Conservation (phyloP, 2,329 filamentous ascomycete species). For the Orbilia blumenaviensis region DNA sequence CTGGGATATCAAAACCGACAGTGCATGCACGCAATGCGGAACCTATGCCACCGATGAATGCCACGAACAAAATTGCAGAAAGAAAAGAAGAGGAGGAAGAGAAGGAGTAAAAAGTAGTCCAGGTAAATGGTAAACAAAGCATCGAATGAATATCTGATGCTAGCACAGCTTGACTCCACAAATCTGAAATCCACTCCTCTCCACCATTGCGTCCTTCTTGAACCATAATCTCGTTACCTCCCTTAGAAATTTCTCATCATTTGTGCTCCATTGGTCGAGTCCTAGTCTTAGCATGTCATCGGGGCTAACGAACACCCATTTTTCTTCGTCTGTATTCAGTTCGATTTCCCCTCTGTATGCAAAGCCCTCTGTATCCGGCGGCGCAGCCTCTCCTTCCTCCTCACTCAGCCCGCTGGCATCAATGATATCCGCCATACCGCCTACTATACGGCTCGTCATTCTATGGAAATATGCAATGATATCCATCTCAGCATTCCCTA, state of each 20-base stretch:
- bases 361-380: slow-evolving; percentile 36
- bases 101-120: neutral
- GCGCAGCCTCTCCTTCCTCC: slow-evolving; percentile 57
- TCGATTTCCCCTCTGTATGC: slow-evolving; percentile 48
- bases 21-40: neutral
- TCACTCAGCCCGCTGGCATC: slow-evolving; percentile 62
- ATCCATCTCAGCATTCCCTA: slow-evolving; percentile 71
- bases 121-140: no score
- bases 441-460: slow-evolving; percentile 73
- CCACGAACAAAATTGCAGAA: neutral
- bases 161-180: slow-evolving; percentile 51
- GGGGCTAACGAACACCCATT: slow-evolving; percentile 68
- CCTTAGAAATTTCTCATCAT: slow-evolving; percentile 74
- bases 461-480: slow-evolving; percentile 85
- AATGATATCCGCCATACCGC: slow-evolving; percentile 71
- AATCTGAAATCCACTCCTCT: slow-evolving; percentile 59
- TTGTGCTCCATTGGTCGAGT: slow-evolving; percentile 78
- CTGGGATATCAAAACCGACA: neutral
- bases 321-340: slow-evolving; percentile 47
- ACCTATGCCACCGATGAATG: neutral
- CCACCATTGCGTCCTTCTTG: slow-evolving; percentile 70
- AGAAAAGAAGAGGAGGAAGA: neutral
- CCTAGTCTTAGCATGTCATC: slow-evolving; percentile 76
- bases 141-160: neutral
- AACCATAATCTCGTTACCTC: slow-evolving; percentile 74